These are phyloP conservation scores for Scheffersomyces parashehatae DNA, from an alignment of 1,139 yeast genomes.

Conservation along the genomic window DNA sequence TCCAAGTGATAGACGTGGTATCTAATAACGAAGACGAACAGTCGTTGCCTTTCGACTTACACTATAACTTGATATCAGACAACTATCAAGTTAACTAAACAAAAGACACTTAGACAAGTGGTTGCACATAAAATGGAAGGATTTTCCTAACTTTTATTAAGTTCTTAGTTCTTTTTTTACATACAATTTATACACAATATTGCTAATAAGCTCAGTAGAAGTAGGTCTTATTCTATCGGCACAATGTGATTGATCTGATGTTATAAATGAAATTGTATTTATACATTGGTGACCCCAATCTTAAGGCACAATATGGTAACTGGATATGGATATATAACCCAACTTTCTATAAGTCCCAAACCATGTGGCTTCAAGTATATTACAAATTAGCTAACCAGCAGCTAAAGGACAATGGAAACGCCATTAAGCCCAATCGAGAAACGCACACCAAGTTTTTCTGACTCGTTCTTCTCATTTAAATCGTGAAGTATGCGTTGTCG, in stretches of 20 bases:
- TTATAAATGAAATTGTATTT: too few relatives aligned
- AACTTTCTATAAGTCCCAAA: too few relatives aligned
- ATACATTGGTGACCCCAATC: too few relatives aligned
- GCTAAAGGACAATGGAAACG: slow-evolving; percentile 22
- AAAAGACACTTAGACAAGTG: background rate
- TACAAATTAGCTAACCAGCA: background rate
- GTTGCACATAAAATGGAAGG: background rate
- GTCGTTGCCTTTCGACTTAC: slow-evolving; percentile 72
- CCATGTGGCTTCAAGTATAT: background rate
- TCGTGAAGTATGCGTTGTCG: slow-evolving; percentile 49
- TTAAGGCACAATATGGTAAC: too few relatives aligned
- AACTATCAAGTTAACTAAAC: slow-evolving; percentile 58
- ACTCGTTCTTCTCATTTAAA: slow-evolving; percentile 41
- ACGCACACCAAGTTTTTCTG: slow-evolving; percentile 36
- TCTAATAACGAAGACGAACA: slow-evolving; percentile 39
- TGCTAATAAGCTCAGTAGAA: too few relatives aligned
- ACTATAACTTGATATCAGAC: slow-evolving; percentile 62
- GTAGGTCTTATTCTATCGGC: too few relatives aligned
- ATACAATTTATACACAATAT: too few relatives aligned
- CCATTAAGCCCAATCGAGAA: slow-evolving; percentile 61
- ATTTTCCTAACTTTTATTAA: background rate
- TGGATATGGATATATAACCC: too few relatives aligned
- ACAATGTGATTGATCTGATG: too few relatives aligned
- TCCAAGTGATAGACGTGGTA: slow-evolving; percentile 45
- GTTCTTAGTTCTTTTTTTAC: background rate